Conservation (phyloP, 1,284 basidiomycete genomes). For the Pseudozyma tsukubaensis region DNA sequence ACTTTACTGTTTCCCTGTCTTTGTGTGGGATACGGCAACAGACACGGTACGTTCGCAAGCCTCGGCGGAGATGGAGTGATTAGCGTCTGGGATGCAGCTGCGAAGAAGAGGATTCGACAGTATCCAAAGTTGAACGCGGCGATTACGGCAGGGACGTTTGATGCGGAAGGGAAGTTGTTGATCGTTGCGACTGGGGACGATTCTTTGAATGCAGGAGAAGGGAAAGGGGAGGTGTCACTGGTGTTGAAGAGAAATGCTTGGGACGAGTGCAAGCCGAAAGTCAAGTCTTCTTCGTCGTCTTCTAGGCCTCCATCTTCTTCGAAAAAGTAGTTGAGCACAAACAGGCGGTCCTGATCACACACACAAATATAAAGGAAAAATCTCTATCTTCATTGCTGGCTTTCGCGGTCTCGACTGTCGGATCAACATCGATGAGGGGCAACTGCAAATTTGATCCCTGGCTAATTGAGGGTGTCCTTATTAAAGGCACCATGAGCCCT, state of each 20-base stretch:
- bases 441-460: too few relatives aligned
- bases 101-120: constrained; percentile 93
- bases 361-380: background rate
- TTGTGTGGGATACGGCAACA: background rate
- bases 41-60: constrained; percentile 93
- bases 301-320: constrained; percentile 3
- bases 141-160: constrained; percentile 57
- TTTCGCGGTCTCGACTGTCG: too few relatives aligned
- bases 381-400: background rate
- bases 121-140: constrained; percentile 71
- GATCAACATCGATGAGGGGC: too few relatives aligned
- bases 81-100: constrained; percentile 95
- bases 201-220: constrained; percentile 35
- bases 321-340: constrained; percentile 11
- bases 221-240: constrained; percentile 28
- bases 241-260: constrained; percentile 40
- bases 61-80: constrained; percentile 91
- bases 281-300: constrained; percentile 13
- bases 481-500: constrained; percentile 17
- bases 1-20: background rate
- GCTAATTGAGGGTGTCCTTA: too few relatives aligned
- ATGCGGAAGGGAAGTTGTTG: constrained; percentile 49
- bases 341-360: background rate
- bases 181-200: constrained; percentile 60
- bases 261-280: constrained; percentile 60